Evolutionary conservation across 2,329 filamentous ascomycete genomes (phyloP), one percentile per base, ranked within the genome.

Genomic region (Colletotrichum limetticola): DNA sequence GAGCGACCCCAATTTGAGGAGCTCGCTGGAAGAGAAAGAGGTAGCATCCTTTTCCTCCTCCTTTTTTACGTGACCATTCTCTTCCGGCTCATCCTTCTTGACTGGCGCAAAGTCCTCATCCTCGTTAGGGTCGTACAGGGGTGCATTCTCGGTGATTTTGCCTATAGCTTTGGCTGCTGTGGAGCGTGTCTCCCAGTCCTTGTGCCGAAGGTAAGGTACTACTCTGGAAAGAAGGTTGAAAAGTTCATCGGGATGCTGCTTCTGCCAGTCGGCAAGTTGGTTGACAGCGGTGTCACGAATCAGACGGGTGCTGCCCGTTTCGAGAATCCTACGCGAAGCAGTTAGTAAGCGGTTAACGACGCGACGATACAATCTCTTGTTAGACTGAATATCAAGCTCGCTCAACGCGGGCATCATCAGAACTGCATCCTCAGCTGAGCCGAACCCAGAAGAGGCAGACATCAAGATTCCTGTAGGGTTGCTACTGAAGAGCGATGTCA

Each of bases 271-370:
- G 74, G 95, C 97, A 75, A 99, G 89, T 85, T 99, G 97, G 80
- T 97, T 95, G 74, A 97, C 97, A 75, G 97, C 97, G 75, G 97
- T 99, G 80, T 98, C 97, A 77, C 97, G 93, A 81, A 99, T 98
- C 77, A 99, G 88, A 81, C 93, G 93, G 74, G 97, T 99, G 85
- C 96, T 98, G 78, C 97, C 97, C 71, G 97, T 98, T 88, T 99
- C 97, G 78, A 99, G 92, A 81, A 99, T 91, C 76, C 95, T 98
- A 82, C 64, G 70, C 66, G 52, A 64, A n/a, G 11, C 46, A 49
- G 56, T 78, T 12, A 76, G 75, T 61, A 59, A 52, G 32, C 16
- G n/a, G 8, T 32, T 52, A 19, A 26, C 24, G 26, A 30, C 4
- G 28, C 14, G 8, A 46, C 11, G 19, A n/a, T 11, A 8, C 22